Percentiles rank a stretch among this genome's conserved stretches.
Evolutionary conservation across 768 basidiomycete genomes (phyloP).

Genomic region (Mycena haematopus): DNA sequence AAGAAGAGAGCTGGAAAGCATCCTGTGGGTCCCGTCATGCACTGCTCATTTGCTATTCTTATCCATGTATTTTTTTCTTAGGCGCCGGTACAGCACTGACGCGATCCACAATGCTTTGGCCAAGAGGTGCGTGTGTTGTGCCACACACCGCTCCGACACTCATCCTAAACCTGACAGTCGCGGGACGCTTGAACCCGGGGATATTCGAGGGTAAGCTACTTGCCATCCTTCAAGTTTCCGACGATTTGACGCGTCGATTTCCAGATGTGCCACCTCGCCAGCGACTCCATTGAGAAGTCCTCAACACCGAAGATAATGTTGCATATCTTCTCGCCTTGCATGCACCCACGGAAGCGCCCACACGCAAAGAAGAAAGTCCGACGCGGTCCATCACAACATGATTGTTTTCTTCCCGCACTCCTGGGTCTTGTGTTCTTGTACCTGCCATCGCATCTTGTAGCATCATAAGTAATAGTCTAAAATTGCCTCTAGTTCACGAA

Average conservation of each 20-base stretch:
- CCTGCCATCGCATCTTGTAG: conserved; percentile 23
- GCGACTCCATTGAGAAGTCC: conserved; percentile 72
- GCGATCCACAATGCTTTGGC: conserved; percentile 84
- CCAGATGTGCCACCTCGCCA: conserved; percentile 74
- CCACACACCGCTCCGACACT: neutral
- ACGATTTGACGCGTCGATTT: neutral
- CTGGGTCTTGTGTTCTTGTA: conserved; percentile 26
- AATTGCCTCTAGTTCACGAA: conserved; percentile 14
- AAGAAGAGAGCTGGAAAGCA: conserved; percentile 69
- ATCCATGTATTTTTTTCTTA: no score
- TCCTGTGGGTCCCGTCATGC: conserved; percentile 41
- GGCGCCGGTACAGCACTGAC: conserved; percentile 78
- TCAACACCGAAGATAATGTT: conserved; percentile 73
- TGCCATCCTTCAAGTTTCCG: conserved; percentile 1
- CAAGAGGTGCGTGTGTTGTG: conserved; percentile 56
- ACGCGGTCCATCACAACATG: conserved; percentile 51
- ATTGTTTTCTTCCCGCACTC: conserved; percentile 22
- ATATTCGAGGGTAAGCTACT: conserved; percentile 53
- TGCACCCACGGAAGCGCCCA: conserved; percentile 38
- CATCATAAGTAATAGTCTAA: conserved; percentile 2
- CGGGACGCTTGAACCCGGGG: conserved; percentile 41
- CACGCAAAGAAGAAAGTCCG: conserved; percentile 43
- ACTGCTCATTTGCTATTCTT: no score
- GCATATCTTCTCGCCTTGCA: conserved; percentile 72
- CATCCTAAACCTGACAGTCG: conserved; percentile 18